phyloP scores from a whole-genome alignment of 129 eudicot species.

The Kitagawia praeruptora region DNA sequence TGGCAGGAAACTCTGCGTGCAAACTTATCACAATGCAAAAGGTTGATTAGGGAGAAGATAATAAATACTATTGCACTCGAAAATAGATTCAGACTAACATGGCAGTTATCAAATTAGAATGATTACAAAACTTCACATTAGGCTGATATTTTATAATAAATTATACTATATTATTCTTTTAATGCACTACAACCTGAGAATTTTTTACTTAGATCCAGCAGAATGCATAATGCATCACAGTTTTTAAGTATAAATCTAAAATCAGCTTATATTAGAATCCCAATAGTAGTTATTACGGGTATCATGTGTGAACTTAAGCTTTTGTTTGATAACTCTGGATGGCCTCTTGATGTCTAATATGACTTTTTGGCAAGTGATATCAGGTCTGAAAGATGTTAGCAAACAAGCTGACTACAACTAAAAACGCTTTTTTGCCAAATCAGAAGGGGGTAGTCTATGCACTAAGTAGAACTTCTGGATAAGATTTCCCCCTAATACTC shows the following conservation, averaged over 20 bases:
- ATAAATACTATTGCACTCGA: neutral
- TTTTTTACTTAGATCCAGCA: neutral
- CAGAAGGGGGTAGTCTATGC: neutral
- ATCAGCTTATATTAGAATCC: neutral
- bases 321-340: neutral
- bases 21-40: slow-evolving; percentile 50
- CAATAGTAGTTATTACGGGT: neutral
- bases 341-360: neutral
- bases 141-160: neutral
- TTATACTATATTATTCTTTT: neutral
- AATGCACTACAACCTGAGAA: neutral
- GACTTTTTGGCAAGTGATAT: neutral
- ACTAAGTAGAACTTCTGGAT: neutral
- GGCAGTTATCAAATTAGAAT: neutral
- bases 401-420: neutral
- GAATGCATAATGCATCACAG: neutral
- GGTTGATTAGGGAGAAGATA: slow-evolving; percentile 21
- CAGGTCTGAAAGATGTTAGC: neutral
- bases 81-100: neutral
- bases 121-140: neutral
- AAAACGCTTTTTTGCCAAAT: neutral
- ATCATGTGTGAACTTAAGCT: neutral
- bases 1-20: slow-evolving; percentile 94
- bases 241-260: neutral
- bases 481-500: neutral